Evolutionary conservation across 148 eudicot genomes (phyloP), one percentile per base, ranked within the genome.

Genomic region (Vaccinium corymbosum): DNA sequence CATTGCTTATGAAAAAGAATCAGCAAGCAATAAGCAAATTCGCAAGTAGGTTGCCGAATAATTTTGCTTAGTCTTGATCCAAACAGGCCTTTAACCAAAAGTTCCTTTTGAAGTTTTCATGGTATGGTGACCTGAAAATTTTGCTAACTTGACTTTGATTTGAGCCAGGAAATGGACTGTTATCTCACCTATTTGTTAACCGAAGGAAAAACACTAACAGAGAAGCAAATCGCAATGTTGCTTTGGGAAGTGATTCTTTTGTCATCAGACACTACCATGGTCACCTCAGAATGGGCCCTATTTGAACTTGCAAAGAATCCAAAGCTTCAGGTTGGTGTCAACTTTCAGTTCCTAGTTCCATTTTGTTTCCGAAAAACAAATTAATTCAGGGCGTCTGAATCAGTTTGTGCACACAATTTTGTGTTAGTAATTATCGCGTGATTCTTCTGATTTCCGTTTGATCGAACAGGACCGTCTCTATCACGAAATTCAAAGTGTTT

Each of bases 261-360:
- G 90, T 78, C 94, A 84, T 90, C 98, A 0, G 98, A 96, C 62
- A 96, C 99, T n/a, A 92, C 95, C 6, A 50, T 93, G 81, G 84
- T 92, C 83, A 81, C 94, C 46, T 83, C 94, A 2, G 98, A 96
- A 88, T 96, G 99, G 99, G 98, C 99, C 79, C 86, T 96, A 85
- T 96, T 90, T 85, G 94, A 96, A 88, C 94, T 96, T 76, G 92
- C 94, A 71, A 94, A 91, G 87, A 80, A 94, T 86, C 93, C 91
- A 3, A 84, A 88, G 32, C 85, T 89, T 16, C 99, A 96, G 99
- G 99, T 94, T 83, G 72, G 72, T 66, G 11, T 66, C 72, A 27
- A 66, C 8, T 52, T 52, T 8, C 56, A 22, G 14, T 53, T 42
- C 0, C 19, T 2, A 73, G 7, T 73, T 1, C 42, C 48, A 1